These are phyloP conservation scores for Suillus discolor DNA, from an alignment of 768 basidiomycete species.

Conservation along the genomic window DNA sequence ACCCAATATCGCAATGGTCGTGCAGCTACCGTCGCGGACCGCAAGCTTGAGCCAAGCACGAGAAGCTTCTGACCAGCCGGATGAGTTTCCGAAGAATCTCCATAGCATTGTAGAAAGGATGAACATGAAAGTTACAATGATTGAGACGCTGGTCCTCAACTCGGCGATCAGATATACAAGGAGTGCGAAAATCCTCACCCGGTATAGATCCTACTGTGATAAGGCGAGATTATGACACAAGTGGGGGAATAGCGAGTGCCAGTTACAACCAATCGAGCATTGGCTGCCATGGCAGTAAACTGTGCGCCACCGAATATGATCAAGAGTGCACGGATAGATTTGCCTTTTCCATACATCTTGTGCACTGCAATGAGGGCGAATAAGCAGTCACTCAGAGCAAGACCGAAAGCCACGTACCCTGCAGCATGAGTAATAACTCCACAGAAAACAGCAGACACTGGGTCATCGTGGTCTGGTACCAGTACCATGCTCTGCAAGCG, in stretches of 20 bases:
- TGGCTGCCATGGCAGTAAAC: constrained; percentile 20
- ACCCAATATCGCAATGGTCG: constrained; percentile 18
- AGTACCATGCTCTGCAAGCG: constrained; percentile 21
- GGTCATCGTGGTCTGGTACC: constrained; percentile 16
- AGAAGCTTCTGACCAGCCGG: neutral
- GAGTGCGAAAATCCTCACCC: constrained; percentile 13
- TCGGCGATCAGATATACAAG: neutral
- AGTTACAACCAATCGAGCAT: constrained; percentile 16
- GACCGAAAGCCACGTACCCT: constrained; percentile 15
- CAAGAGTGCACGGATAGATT: constrained; percentile 15
- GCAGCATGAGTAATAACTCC: constrained; percentile 19
- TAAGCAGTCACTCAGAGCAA: neutral
- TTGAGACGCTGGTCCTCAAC: constrained; percentile 17
- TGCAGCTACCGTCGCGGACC: constrained; percentile 19
- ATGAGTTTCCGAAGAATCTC: constrained; percentile 13
- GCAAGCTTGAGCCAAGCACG: neutral
- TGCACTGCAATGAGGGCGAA: constrained; percentile 14
- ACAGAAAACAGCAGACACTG: constrained; percentile 19
- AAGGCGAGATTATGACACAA: constrained; percentile 18
- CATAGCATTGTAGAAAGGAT: constrained; percentile 24
- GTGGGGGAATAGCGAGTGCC: constrained; percentile 16
- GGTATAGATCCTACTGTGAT: constrained; percentile 19
- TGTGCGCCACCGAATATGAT: constrained; percentile 13
- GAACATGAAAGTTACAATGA: constrained; percentile 16
- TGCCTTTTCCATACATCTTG: constrained; percentile 17